These are phyloP conservation scores for Aspergillus novoparasiticus DNA, from an alignment of 2,329 filamentous ascomycete genomes.

Conservation along the genomic window DNA sequence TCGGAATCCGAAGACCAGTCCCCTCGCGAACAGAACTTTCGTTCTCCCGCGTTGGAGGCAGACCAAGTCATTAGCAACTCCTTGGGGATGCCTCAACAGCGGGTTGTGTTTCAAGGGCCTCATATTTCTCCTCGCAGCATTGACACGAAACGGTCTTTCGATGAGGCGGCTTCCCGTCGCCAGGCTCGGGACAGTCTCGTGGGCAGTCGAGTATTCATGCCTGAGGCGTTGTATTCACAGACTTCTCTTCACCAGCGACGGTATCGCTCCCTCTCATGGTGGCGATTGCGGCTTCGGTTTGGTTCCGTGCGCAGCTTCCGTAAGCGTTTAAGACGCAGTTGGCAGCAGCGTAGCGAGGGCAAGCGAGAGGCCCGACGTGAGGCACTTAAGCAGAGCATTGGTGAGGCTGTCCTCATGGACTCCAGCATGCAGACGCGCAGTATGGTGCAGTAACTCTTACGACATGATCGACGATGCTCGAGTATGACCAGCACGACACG, in stretches of 20 bases:
- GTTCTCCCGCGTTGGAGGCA: conserved; percentile 4
- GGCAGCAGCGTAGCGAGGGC: conserved; percentile 46
- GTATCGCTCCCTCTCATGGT: conserved; percentile 40
- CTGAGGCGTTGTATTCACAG: conserved; percentile 31
- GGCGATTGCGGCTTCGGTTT: conserved; percentile 54
- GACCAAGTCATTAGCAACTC: conserved; percentile 58
- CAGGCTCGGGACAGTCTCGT: conserved; percentile 35
- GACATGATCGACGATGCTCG: neutral
- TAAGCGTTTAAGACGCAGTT: conserved; percentile 48
- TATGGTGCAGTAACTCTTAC: conserved; percentile 8
- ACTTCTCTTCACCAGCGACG: conserved; percentile 35
- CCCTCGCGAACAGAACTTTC: conserved; percentile 7
- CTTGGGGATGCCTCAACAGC: conserved; percentile 56
- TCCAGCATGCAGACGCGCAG: conserved; percentile 21
- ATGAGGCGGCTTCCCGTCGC: conserved; percentile 26
- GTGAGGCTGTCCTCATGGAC: conserved; percentile 22
- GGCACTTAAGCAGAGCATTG: conserved; percentile 57
- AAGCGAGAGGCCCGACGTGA: conserved; percentile 56
- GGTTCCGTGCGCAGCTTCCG: conserved; percentile 54
- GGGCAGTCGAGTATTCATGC: conserved; percentile 28
- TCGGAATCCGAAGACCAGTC: conserved; percentile 44
- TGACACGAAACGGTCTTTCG: conserved; percentile 29
- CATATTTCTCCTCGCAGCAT: conserved; percentile 37
- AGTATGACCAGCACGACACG: neutral
- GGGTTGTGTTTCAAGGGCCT: conserved; percentile 46